Evolutionary conservation across 1,284 basidiomycete genomes (phyloP).

Genomic region (Cutaneotrichosporon cyanovorans): DNA sequence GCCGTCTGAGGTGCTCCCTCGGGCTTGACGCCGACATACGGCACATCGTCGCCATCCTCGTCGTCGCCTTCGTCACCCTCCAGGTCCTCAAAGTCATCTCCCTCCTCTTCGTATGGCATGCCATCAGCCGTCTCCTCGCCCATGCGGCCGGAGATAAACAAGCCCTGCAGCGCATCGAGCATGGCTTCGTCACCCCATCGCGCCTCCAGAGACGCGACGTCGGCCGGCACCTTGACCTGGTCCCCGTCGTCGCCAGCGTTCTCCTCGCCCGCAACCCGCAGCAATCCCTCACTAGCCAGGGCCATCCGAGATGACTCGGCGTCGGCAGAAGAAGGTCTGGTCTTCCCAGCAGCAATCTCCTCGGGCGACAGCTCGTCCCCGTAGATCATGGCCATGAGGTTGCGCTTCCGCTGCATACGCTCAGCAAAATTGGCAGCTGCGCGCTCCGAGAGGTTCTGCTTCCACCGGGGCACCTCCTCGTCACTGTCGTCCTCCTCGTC

Average conservation of each 20-base stretch:
- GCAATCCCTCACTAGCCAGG: slow-evolving; percentile 60
- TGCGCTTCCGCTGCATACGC: slow-evolving; percentile 51
- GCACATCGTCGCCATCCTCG: slow-evolving; percentile 47
- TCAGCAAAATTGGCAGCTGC: slow-evolving; percentile 54
- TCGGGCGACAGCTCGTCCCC: slow-evolving; percentile 61
- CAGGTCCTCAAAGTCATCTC: slow-evolving; percentile 50
- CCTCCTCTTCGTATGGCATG: slow-evolving; percentile 47
- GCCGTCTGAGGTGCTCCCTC: slow-evolving; percentile 6
- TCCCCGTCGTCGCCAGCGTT: slow-evolving; percentile 55
- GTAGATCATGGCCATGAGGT: slow-evolving; percentile 87
- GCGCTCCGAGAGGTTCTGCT: slow-evolving; percentile 58
- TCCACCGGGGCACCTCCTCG: slow-evolving; percentile 63
- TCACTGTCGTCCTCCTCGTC: slow-evolving; percentile 46
- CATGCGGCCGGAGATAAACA: slow-evolving; percentile 79
- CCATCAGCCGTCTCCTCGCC: slow-evolving; percentile 41
- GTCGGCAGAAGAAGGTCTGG: slow-evolving; percentile 37
- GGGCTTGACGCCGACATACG: slow-evolving; percentile 40
- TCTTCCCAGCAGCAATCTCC: slow-evolving; percentile 56
- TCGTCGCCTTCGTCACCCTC: slow-evolving; percentile 43
- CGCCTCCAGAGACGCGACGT: slow-evolving; percentile 51
- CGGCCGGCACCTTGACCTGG: slow-evolving; percentile 57
- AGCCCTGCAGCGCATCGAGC: slow-evolving; percentile 73
- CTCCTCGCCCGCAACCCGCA: slow-evolving; percentile 53
- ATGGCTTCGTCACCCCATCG: slow-evolving; percentile 78
- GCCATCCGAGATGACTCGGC: slow-evolving; percentile 32